Conservation (phyloP, 257 asterid genomes). For the Rauvolfia tetraphylla region DNA sequence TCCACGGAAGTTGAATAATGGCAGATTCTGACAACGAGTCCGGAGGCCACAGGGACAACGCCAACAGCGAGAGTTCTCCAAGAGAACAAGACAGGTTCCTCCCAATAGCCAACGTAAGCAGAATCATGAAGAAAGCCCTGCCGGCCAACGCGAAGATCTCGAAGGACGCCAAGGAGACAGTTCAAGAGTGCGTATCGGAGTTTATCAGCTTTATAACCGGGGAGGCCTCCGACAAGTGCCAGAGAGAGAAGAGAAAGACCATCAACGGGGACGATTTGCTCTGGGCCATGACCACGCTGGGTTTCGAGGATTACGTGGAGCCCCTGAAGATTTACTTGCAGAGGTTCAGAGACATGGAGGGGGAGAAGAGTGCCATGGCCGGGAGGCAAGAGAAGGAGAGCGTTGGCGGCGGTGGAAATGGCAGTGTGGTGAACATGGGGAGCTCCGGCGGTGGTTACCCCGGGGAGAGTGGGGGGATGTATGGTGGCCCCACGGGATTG, state of each 20-base stretch:
- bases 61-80: constrained; percentile 23
- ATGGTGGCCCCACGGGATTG: constrained; percentile 18
- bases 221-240: constrained; percentile 39
- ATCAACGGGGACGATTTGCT: constrained; percentile 53
- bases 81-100: constrained; percentile 35
- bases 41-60: constrained; percentile 54
- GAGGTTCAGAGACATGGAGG: constrained; percentile 53
- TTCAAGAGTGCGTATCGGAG: constrained; percentile 38
- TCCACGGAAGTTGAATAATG: constrained; percentile 23
- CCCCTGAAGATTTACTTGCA: constrained; percentile 44
- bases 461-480: constrained; percentile 30
- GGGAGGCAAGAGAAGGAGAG: constrained; percentile 34
- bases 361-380: constrained; percentile 52
- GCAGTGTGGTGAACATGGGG: constrained; percentile 38
- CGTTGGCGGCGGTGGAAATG: constrained; percentile 23
- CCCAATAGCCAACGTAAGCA: constrained; percentile 36
- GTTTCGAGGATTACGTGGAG: constrained; percentile 48
- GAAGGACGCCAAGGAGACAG: constrained; percentile 35
- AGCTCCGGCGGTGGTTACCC: constrained; percentile 28
- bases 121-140: constrained; percentile 32
- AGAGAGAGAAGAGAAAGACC: constrained; percentile 37
- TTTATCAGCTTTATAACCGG: constrained; percentile 39
- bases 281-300: constrained; percentile 51
- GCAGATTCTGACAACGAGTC: constrained; percentile 90
- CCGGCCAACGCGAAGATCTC: constrained; percentile 37